Evolutionary conservation across 352 stramenopile species (phyloP), one percentile per base, ranked within the genome.

Genomic region (Globisporangium lucens): DNA sequence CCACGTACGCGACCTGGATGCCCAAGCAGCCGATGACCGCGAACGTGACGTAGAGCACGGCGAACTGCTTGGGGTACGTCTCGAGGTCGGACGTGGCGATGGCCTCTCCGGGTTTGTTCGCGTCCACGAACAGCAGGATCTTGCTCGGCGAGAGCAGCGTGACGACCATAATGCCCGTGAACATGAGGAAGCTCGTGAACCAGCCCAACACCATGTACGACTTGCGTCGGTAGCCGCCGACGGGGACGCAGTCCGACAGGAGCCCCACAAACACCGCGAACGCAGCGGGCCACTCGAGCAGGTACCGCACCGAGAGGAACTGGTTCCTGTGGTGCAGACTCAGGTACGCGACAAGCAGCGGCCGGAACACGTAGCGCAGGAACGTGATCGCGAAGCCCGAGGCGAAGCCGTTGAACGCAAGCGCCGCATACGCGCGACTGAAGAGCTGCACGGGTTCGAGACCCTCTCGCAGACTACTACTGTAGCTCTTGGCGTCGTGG

Each of bases 181-280:
- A 76, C 65, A 72, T 74, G 36, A 80, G 1, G 15, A 71, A 65
- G 35, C 69, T 73, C 8, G 79, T 46, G 29, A 77, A 55, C 80
- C 81, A 93, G 9, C 90, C 90, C n/a, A 94, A 58, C 2, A 88
- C 73, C 65, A 97, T 91, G 75, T 97, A 97, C 2, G 89, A 78
- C 66, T 96, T 97, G n/a, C 90, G 76, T 22, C 85, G 87, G 41
- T 84, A 90, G 12, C 90, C 87, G 49, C 77, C 82, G 27, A 98
- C 77, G 15, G 91, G 85, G 17, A 89, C 74, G 46, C 76, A 91
- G 71, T 98, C 91, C n/a, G 78, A 92, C 20, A 95, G 60, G 30
- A 97, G 80, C 29, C 90, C 91, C 56, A 96, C 77, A n/a, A 97
- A 72, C 7, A 97, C 80, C 2, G 91, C 89, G 33, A 96, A 79